Evolutionary conservation across 169 alveolate species (phyloP), one percentile per base, ranked within the genome.

Genomic region (Cryptosporidium sp.): DNA sequence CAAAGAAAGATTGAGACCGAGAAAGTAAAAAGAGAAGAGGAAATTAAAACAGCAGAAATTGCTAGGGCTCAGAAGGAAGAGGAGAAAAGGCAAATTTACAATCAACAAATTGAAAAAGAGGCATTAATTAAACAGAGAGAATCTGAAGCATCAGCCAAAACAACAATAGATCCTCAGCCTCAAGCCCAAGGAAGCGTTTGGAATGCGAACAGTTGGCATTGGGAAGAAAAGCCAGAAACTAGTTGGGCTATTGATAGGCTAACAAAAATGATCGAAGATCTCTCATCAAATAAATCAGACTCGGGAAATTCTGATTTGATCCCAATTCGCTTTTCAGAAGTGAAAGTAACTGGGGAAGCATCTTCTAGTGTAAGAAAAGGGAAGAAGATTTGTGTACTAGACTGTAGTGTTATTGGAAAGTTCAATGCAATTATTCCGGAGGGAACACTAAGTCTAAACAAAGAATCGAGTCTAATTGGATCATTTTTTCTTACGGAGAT

Each of bases 161-260:
- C 29, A 2, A 0, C 45, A 39, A 61, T 29, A 6, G 55, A 37
- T 18, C 74, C n/a, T n/a, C 71, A 31, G n/a, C 33, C 68, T 33
- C 69, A 80, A 59, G 80, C 62, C 0, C 89, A 80, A 61, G 94
- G 94, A 10, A 87, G 93, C n/a, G 37, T 92, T 16, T 92, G 94
- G 94, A 92, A 92, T 71, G 51, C 85, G 26, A 87, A 87, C 68
- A 85, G 80, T 62, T 92, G 92, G 91, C 94, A 92, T 18, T 92
- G 94, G 94, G 94, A 92, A 50, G 94, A 92, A 69, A 92, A 70
- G 70, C 92, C 93, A 45, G 91, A 87, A 75, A 92, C 92, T 8
- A 92, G 51, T 62, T 92, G 94, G 94, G 94, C 86, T 23, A 86
- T 70, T 48, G 91, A 80, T 43, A 91, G 73, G 58, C 65, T 92